Percentiles rank a stretch among this genome's conserved stretches.
Evolutionary conservation across 208 protist genomes (phyloP).

Genomic region (Wallacemonas rigidus): DNA sequence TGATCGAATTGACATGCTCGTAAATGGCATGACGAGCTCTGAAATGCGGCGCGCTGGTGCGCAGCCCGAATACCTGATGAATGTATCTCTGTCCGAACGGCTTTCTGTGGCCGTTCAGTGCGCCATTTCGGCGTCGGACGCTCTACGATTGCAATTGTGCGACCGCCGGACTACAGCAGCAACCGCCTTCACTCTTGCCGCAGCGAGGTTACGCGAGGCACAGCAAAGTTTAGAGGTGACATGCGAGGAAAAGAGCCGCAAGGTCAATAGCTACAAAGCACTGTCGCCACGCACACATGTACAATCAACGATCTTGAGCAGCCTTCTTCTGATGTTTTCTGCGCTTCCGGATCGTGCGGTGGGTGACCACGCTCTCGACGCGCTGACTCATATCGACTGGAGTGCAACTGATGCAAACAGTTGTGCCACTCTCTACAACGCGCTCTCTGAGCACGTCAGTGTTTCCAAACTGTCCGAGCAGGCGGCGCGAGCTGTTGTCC

Average conservation of each 20-base stretch:
- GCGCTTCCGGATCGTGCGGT: neutral
- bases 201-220: neutral
- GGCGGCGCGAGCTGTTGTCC: neutral
- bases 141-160: neutral
- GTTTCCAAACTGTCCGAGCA: neutral
- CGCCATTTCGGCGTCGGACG: neutral
- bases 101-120: neutral
- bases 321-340: slow-evolving; percentile 2
- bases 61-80: slow-evolving; percentile 7
- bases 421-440: neutral
- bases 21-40: no score
- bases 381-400: slow-evolving; percentile 3
- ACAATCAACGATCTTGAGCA: slow-evolving; percentile 16
- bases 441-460: neutral
- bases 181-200: neutral
- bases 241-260: slow-evolving; percentile 1
- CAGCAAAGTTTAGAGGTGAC: neutral
- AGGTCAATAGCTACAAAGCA: neutral
- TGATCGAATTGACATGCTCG: no score
- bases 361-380: neutral
- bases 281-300: slow-evolving; percentile 1
- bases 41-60: no score
- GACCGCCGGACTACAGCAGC: neutral
- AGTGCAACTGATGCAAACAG: neutral
- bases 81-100: neutral